Conservation (phyloP, 2,329 filamentous ascomycete genomes). For the Tetracladium maxilliforme region DNA sequence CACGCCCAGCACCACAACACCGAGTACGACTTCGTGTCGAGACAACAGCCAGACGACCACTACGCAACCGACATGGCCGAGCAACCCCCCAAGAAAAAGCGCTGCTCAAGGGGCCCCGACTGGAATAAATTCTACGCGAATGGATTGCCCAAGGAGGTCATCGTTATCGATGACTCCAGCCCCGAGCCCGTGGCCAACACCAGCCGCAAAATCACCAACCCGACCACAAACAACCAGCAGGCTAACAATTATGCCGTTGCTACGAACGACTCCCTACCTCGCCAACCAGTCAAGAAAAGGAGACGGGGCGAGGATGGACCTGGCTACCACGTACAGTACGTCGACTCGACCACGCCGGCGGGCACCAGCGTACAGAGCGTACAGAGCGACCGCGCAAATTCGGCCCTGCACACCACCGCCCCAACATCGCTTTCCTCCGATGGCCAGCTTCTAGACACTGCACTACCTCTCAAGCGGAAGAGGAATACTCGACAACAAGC, state of each 20-base stretch:
- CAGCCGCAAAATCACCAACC: slow-evolving; percentile 11
- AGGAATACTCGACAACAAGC: slow-evolving; percentile 65
- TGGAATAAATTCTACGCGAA: slow-evolving; percentile 76
- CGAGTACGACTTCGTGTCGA: slow-evolving; percentile 7
- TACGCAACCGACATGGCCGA: slow-evolving; percentile 14
- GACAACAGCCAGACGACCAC: slow-evolving; percentile 19
- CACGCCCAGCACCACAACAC: slow-evolving; percentile 5
- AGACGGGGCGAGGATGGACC: slow-evolving; percentile 36
- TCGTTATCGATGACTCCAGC: slow-evolving; percentile 64
- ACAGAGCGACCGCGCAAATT: slow-evolving; percentile 74
- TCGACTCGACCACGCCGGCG: slow-evolving; percentile 52
- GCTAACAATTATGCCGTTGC: slow-evolving; percentile 24
- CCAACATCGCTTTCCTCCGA: slow-evolving; percentile 71
- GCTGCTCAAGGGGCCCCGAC: slow-evolving; percentile 44
- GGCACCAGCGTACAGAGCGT: slow-evolving; percentile 56
- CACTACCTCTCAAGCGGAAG: too few relatives aligned
- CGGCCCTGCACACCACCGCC: slow-evolving; percentile 70
- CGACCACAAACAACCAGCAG: slow-evolving; percentile 23
- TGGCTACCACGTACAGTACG: slow-evolving; percentile 52
- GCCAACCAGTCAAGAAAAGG: slow-evolving; percentile 64
- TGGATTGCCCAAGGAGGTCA: slow-evolving; percentile 70
- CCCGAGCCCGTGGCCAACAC: slow-evolving; percentile 16
- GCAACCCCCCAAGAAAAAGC: slow-evolving; percentile 20
- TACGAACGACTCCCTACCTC: too few relatives aligned
- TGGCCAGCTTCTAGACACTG: too few relatives aligned